Conservation (phyloP, 805 yeast species). For the Lachancea waltii region DNA sequence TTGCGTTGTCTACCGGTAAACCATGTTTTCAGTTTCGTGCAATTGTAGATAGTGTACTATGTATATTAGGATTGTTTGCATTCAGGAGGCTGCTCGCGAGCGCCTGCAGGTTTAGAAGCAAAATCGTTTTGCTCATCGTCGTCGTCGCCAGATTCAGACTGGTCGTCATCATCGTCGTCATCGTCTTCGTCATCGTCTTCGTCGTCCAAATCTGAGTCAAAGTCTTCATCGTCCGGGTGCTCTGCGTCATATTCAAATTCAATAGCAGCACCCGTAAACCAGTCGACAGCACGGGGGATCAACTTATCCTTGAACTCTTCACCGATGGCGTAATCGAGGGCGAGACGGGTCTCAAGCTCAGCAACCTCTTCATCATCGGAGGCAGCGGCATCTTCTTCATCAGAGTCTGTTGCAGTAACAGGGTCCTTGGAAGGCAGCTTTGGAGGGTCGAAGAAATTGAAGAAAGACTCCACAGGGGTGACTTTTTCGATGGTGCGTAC, state of each 20-base stretch:
- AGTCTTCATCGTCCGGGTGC: constrained; percentile 55
- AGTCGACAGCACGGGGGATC: constrained; percentile 93
- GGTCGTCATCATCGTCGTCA: constrained; percentile 54
- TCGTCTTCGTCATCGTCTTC: constrained; percentile 58
- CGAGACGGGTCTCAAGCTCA: constrained; percentile 77
- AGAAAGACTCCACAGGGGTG: constrained; percentile 91
- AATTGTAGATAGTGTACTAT: no score
- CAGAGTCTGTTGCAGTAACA: constrained; percentile 42
- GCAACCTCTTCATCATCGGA: constrained; percentile 60
- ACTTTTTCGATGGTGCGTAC: constrained; percentile 92
- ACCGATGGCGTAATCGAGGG: constrained; percentile 90
- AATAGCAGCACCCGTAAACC: constrained; percentile 97
- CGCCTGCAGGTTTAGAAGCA: constrained; percentile 33
- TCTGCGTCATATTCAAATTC: constrained; percentile 61
- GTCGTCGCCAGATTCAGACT: constrained; percentile 60
- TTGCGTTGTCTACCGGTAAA: no score
- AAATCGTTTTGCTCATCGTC: constrained; percentile 39
- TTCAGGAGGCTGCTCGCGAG: constrained; percentile 63
- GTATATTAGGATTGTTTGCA: constrained; percentile 57
- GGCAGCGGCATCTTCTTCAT: constrained; percentile 44
- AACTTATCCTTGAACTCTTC: constrained; percentile 94
- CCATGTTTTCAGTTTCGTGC: no score
- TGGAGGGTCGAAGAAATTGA: constrained; percentile 95
- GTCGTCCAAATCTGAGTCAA: constrained; percentile 59
- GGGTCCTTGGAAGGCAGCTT: constrained; percentile 42